Base-by-base conservation (phyloP, 2,329 filamentous ascomycete species). In the Hypoxylon sp. region DNA sequence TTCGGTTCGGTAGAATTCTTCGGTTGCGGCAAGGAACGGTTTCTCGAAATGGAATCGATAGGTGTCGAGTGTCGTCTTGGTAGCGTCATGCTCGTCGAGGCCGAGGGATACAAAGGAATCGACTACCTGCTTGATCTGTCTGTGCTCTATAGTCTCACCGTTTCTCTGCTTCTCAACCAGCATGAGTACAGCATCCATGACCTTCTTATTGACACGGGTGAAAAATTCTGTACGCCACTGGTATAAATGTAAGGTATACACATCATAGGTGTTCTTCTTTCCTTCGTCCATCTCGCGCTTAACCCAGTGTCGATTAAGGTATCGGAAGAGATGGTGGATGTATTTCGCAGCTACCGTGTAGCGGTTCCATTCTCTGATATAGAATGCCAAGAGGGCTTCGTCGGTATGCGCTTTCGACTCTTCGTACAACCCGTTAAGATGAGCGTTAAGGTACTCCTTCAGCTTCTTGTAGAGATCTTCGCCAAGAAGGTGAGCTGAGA, bases 221-320 rank as follows among this genome's bases (percentile, higher is more conserved):
- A 99, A 99, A 76, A 99, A 90, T 66, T 97, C 93, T 73, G 92
- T 88, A 73, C 94, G 94, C 96, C 96, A 99, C 78, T 95, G 93
- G 19, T 98, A 96, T 44, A 99, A 85, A 76, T 99, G 96, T 37
- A 99, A 84, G 0, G 96, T 99, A 81, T 99, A 99, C 52, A 99
- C 96, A 80, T 99, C 96, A 80, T 97, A 98, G 6, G 98, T 93
- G 76, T 95, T 93, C 84, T 98, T 98, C 83, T 99, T 98, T 35
- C 96, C 96, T 80, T 99, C 96, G 71, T 99, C 96, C 83, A 99
- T 97, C 82, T 99, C 96, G 31, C 96, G 88, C 86, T 98, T 99
- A 1, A 99, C 96, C 96, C 97, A 99, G 82, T 99, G 96, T 31
- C 96, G 90, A 78, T 99, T 99, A 26, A 99, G 88, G 78, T 99